phyloP scores from a whole-genome alignment of 2,329 filamentous ascomycete genomes.

The Diplodia scrobiculata region DNA sequence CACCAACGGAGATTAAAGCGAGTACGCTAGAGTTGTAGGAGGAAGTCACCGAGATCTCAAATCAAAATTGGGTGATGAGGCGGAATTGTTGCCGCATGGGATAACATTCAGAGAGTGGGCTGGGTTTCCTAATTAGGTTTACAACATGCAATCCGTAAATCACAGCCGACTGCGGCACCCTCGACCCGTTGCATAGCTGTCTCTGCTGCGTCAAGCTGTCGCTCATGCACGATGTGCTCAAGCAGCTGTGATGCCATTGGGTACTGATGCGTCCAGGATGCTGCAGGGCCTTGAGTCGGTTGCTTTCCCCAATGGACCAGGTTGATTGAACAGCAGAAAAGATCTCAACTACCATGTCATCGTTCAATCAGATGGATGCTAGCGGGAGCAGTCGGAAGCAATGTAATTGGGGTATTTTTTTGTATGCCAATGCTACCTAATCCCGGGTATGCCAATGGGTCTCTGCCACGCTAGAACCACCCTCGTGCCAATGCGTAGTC shows the following conservation, averaged over 20 bases:
- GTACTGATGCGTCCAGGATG: constrained; percentile 6
- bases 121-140: constrained; percentile 5
- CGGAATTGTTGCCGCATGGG: constrained; percentile 18
- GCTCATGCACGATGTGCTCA: constrained; percentile 6
- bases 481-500: constrained; percentile 18
- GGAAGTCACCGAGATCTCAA: constrained; percentile 3
- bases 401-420: constrained; percentile 18
- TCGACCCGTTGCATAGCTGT: not conserved
- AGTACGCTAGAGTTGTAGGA: not conserved
- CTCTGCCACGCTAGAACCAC: constrained; percentile 26
- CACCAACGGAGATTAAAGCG: not conserved
- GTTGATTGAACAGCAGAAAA: constrained; percentile 7
- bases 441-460: constrained; percentile 27
- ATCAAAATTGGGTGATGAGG: constrained; percentile 16
- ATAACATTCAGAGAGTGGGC: not conserved
- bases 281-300: not conserved
- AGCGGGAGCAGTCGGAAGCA: constrained; percentile 16
- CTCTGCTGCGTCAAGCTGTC: not conserved
- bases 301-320: constrained; percentile 10
- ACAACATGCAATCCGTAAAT: not conserved
- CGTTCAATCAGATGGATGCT: not conserved
- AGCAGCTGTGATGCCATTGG: constrained; percentile 1
- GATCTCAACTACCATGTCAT: not conserved
- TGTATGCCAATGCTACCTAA: constrained; percentile 25
- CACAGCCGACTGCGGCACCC: not conserved